Evolutionary conservation across 2,329 filamentous ascomycete species (phyloP).

Genomic region (Cordyceps pruinosa): DNA sequence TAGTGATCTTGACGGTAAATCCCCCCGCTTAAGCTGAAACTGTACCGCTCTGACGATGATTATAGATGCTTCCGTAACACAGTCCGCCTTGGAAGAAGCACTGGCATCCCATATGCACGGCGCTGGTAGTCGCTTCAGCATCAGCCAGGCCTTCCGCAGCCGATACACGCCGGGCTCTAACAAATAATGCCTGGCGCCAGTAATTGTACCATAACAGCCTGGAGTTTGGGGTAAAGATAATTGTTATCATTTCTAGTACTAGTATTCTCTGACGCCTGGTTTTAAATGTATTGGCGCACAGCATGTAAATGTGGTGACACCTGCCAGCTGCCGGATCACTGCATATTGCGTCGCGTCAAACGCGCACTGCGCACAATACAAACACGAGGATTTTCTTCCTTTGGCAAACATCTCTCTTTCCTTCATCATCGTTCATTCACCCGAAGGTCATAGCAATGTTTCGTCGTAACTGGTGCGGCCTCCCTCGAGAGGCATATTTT

Average conservation of each 20-base stretch:
- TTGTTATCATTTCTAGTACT: constrained; percentile 5
- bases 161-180: constrained; percentile 43
- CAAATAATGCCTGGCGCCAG: constrained; percentile 15
- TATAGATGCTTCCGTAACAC: constrained; percentile 69
- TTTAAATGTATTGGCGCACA: no score
- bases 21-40: constrained; percentile 3
- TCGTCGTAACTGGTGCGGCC: constrained; percentile 57
- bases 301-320: constrained; percentile 3
- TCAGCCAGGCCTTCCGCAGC: constrained; percentile 60
- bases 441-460: constrained; percentile 55
- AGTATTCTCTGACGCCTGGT: no score
- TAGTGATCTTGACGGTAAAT: constrained; percentile 70
- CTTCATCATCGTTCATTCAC: background rate
- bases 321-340: background rate
- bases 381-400: constrained; percentile 16
- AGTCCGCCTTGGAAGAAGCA: constrained; percentile 73
- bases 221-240: constrained; percentile 2
- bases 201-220: background rate
- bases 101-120: constrained; percentile 50
- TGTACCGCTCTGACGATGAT: constrained; percentile 12
- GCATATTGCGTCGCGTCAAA: background rate
- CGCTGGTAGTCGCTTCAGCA: constrained; percentile 50
- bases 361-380: constrained; percentile 14
- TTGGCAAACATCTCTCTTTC: no score
- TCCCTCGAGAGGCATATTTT: constrained; percentile 66